Evolutionary conservation across 495 filamentous ascomycete genomes (phyloP), one percentile per base, ranked within the genome.

Genomic region (Penicillium bovifimosum): DNA sequence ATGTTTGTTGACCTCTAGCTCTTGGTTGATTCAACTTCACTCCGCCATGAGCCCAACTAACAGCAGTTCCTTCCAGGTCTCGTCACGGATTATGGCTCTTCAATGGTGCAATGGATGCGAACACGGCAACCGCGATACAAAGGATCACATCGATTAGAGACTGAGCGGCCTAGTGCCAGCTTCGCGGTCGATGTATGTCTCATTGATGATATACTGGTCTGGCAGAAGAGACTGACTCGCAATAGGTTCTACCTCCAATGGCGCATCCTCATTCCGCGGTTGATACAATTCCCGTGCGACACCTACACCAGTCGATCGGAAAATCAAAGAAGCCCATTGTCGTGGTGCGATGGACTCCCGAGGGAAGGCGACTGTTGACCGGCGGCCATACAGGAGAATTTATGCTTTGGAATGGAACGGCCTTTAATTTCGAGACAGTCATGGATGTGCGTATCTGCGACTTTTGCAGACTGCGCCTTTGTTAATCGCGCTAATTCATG

Each of bases 351-450:
- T 98, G 93, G 93, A 98, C 93, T 3, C 93, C 93, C 0, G 93
- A 98, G 72, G 93, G 93, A 33, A 82, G 93, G 54, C 77, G 93
- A 53, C 70, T 98, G 40, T 77, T 98, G 61, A 97, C 93, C 0
- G 93, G 88, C 17, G 92, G 89, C 1, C 92, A 90, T 64, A 97
- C 91, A 61, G 93, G 93, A 50, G 93, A 98, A 66, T 98, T 98
- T 60, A 98, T 95, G 41, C 72, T 98, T 4, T 98, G 93, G 93
- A 98, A 98, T 67, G 93, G 93, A 52, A 96, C 90, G 41, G 93
- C 89, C 1, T 98, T 98, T 76, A 98, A 98, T 66, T 98, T 98
- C 61, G 93, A 98, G 73, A 98, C 93, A 1, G 96, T 96, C 34
- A 95, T 95, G 87, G 91, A 96, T 69, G 80, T 82, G 56, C 34